These are phyloP conservation scores for Cystofilobasidium macerans DNA, from an alignment of 768 basidiomycete genomes.

Conservation along the genomic window DNA sequence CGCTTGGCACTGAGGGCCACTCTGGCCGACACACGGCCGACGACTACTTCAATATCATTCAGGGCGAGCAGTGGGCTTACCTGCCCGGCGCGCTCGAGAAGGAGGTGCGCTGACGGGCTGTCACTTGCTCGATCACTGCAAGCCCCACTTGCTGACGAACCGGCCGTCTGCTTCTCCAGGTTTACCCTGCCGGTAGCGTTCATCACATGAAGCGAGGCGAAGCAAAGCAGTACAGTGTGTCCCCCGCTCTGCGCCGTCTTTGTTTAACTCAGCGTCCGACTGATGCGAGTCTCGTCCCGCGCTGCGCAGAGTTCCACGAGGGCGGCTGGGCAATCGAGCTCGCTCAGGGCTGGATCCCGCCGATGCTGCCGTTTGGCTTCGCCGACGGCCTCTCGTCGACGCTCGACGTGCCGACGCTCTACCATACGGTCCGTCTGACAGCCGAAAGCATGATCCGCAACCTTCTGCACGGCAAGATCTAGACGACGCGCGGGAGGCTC, in stretches of 20 bases:
- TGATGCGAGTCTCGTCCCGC: background rate
- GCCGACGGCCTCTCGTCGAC: constrained; percentile 78
- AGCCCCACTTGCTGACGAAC: background rate
- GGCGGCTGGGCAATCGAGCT: constrained; percentile 95
- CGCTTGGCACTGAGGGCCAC: constrained; percentile 94
- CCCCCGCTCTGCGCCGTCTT: background rate
- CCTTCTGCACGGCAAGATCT: constrained; percentile 77
- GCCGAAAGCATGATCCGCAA: constrained; percentile 75
- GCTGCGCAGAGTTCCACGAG: constrained; percentile 62
- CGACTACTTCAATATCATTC: constrained; percentile 92
- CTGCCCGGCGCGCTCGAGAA: constrained; percentile 64
- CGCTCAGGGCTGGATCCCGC: constrained; percentile 94
- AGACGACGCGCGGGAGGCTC: too few relatives aligned
- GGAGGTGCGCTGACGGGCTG: too few relatives aligned
- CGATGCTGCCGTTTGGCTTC: constrained; percentile 62
- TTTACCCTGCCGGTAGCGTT: constrained; percentile 69
- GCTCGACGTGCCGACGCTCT: constrained; percentile 71
- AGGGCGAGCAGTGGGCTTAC: constrained; percentile 93
- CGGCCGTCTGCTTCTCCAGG: too few relatives aligned
- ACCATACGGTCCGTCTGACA: constrained; percentile 63
- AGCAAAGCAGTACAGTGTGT: constrained; percentile 73
- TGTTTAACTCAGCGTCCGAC: background rate
- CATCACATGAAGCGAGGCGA: constrained; percentile 72
- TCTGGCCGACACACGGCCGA: constrained; percentile 88
- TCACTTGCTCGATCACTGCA: background rate